Evolutionary conservation across 1,284 basidiomycete species (phyloP).

Genomic region (Chalciporus sp.): DNA sequence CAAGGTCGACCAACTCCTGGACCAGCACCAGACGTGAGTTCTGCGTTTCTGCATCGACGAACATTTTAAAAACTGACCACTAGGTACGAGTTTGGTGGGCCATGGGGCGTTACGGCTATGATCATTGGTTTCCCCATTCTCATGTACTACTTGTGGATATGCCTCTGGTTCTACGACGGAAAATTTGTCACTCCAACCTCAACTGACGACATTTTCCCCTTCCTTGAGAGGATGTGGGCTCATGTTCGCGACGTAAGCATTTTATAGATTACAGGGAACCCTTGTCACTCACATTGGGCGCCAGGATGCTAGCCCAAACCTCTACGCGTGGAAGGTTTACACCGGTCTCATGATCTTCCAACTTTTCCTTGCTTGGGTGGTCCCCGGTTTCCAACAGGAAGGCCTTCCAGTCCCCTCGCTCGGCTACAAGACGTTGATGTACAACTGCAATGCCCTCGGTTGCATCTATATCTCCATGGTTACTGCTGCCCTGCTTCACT

Average conservation of each 20-base stretch:
- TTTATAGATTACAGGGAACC: background rate
- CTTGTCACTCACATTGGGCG: background rate
- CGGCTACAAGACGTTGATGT: conserved; percentile 89
- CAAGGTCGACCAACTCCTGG: conserved; percentile 61
- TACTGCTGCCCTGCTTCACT: conserved; percentile 79
- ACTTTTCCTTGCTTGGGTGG: conserved; percentile 85
- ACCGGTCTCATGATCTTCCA: conserved; percentile 89
- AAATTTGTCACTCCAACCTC: conserved; percentile 78
- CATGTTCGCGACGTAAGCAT: conserved; percentile 76
- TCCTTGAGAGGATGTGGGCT: conserved; percentile 80
- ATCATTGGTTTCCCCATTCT: conserved; percentile 92
- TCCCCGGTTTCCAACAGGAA: conserved; percentile 93
- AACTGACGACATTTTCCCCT: conserved; percentile 75
- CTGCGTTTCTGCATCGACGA: background rate
- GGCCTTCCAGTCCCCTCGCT: conserved; percentile 93
- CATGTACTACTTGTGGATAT: conserved; percentile 99
- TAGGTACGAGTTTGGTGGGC: conserved; percentile 96
- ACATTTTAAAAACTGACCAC: conserved; percentile 15
- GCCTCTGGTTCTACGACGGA: conserved; percentile 95
- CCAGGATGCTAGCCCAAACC: conserved; percentile 90
- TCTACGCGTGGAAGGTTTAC: conserved; percentile 89
- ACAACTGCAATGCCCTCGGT: conserved; percentile 94
- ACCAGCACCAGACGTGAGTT: conserved; percentile 73
- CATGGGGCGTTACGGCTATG: conserved; percentile 88
- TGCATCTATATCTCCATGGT: conserved; percentile 88